These are phyloP conservation scores for Ashbya aceris DNA, from an alignment of 1,139 yeast genomes.

Conservation along the genomic window DNA sequence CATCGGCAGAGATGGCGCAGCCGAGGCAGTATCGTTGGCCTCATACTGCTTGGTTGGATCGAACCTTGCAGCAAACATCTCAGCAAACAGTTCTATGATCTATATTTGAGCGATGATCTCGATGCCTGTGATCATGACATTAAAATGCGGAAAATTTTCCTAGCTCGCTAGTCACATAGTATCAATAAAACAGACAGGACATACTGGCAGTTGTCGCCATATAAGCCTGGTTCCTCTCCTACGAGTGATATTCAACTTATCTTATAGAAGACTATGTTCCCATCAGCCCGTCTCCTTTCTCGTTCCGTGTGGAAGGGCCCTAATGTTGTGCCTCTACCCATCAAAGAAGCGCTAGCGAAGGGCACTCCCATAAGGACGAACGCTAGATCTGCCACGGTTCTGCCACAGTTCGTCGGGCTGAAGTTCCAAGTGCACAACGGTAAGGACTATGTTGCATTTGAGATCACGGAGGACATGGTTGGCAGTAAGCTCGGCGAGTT, in stretches of 20 bases:
- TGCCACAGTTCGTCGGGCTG: slow-evolving; percentile 92
- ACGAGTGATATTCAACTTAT: too few species aligned
- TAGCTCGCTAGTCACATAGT: not conserved
- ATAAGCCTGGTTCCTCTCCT: too few species aligned
- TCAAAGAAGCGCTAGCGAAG: slow-evolving; percentile 71
- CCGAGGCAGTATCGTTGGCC: slow-evolving; percentile 10
- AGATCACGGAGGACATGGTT: slow-evolving; percentile 90
- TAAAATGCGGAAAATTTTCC: slow-evolving; percentile 1
- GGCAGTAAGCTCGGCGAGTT: slow-evolving; percentile 95
- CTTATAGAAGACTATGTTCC: slow-evolving; percentile 9
- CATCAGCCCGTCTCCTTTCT: slow-evolving; percentile 17
- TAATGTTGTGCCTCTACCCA: slow-evolving; percentile 84
- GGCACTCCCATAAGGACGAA: slow-evolving; percentile 87
- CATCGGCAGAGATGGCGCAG: slow-evolving; percentile 16
- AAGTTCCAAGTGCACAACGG: slow-evolving; percentile 95
- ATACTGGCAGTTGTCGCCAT: too few species aligned
- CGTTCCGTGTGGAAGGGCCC: slow-evolving; percentile 53
- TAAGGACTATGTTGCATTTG: slow-evolving; percentile 82
- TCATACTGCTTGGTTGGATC: slow-evolving; percentile 38
- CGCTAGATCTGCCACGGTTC: slow-evolving; percentile 86
- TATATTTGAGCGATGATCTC: not conserved
- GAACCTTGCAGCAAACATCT: slow-evolving; percentile 57
- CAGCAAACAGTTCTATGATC: not conserved
- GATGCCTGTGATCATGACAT: not conserved
- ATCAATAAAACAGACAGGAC: too few species aligned